A percentile compares a stretch with the other conserved stretches of the same genome.
These are phyloP conservation scores for Trifolium repens DNA, from an alignment of 306 rosid genomes.

Conservation along the genomic window DNA sequence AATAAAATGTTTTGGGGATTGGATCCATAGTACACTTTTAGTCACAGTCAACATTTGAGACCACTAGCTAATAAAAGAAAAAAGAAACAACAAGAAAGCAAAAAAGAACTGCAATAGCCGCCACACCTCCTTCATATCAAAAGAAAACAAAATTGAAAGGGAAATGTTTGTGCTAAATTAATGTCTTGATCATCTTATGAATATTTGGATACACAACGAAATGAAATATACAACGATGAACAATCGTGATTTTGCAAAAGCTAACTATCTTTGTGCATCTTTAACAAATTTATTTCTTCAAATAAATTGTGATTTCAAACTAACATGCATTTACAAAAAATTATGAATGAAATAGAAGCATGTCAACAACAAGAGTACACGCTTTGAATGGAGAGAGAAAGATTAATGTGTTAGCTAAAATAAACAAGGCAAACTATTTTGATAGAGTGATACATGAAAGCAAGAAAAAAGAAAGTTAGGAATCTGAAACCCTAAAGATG, in stretches of 20 bases:
- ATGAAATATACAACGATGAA: too few relatives aligned
- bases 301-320: too few relatives aligned
- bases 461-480: slow-evolving; percentile 8
- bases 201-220: too few relatives aligned
- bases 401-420: background rate
- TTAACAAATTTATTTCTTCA: too few relatives aligned
- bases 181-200: background rate
- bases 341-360: background rate
- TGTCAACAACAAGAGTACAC: background rate
- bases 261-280: too few relatives aligned
- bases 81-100: background rate
- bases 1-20: background rate
- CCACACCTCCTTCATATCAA: background rate
- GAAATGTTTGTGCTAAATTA: background rate
- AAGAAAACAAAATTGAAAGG: background rate
- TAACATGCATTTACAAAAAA: background rate
- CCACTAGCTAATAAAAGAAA: background rate
- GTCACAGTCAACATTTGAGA: background rate
- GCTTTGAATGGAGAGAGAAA: too few relatives aligned
- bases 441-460: background rate
- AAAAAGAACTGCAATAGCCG: background rate
- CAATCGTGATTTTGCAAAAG: too few relatives aligned
- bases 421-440: background rate
- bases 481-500: slow-evolving; percentile 44
- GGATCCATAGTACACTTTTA: background rate